These are phyloP conservation scores for Helicostylum pulchrum DNA, from an alignment of 192 early-diverging fungal species.

Conservation along the genomic window DNA sequence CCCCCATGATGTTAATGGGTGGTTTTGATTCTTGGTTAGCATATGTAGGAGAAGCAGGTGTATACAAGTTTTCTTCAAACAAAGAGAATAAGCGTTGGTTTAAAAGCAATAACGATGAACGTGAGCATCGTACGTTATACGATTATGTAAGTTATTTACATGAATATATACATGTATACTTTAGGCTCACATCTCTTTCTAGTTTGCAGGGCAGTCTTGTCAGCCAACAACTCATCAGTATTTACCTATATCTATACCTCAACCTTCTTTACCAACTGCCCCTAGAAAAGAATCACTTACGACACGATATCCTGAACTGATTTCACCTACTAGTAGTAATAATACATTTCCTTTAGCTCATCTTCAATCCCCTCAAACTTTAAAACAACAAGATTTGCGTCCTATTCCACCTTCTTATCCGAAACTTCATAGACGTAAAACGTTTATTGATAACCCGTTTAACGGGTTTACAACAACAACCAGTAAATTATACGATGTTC, in stretches of 20 bases:
- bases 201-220: background rate
- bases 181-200: background rate
- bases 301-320: slow-evolving; percentile 5
- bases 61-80: slow-evolving; percentile 21
- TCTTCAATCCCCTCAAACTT: background rate
- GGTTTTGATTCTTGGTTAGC: slow-evolving; percentile 77
- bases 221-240: background rate
- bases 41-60: slow-evolving; percentile 47
- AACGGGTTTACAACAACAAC: slow-evolving; percentile 44
- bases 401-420: slow-evolving; percentile 6
- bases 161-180: background rate
- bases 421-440: slow-evolving; percentile 40
- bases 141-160: slow-evolving; percentile 1
- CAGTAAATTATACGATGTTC: slow-evolving; percentile 31
- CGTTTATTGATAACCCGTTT: slow-evolving; percentile 58
- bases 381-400: background rate
- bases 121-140: background rate
- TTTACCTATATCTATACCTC: slow-evolving; percentile 7
- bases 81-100: background rate
- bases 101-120: background rate
- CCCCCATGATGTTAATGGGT: slow-evolving; percentile 73
- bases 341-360: too few species aligned
- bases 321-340: slow-evolving; percentile 1
- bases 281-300: slow-evolving; percentile 15
- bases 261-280: slow-evolving; percentile 18